Evolutionary conservation across 805 yeast genomes (phyloP).

Genomic region (Scheffersomyces ergatensis): DNA sequence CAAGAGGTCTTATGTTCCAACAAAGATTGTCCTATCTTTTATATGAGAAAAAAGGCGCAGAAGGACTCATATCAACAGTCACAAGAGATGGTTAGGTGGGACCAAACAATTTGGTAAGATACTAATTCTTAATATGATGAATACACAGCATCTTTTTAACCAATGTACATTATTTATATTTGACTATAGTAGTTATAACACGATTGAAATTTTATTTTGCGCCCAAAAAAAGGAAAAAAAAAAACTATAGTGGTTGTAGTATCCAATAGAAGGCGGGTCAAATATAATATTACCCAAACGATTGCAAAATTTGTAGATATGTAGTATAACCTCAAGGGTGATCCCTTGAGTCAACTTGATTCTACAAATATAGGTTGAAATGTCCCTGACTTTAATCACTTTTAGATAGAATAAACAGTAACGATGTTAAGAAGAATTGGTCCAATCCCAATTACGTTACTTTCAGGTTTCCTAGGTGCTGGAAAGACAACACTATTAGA

Average conservation of each 20-base stretch:
- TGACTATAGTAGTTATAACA: not conserved
- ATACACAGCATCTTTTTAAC: not conserved
- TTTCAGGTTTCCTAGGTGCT: slow-evolving; percentile 46
- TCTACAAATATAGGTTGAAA: too few relatives aligned
- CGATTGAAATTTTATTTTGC: not conserved
- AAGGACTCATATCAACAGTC: slow-evolving; percentile 63
- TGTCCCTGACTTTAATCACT: too few relatives aligned
- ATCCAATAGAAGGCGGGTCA: not conserved
- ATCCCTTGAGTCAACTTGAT: too few relatives aligned
- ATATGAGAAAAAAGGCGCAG: slow-evolving; percentile 89
- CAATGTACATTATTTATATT: not conserved
- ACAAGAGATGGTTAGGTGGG: slow-evolving; percentile 64
- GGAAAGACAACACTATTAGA: slow-evolving; percentile 49
- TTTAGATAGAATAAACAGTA: not conserved
- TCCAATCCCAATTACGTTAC: slow-evolving; percentile 44
- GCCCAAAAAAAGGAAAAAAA: not conserved
- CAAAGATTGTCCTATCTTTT: slow-evolving; percentile 95
- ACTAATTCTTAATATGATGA: not conserved
- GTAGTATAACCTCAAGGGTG: not conserved
- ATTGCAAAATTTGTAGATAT: too few relatives aligned
- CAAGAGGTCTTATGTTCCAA: slow-evolving; percentile 95
- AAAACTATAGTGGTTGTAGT: not conserved
- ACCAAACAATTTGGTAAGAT: slow-evolving; percentile 50
- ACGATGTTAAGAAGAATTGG: slow-evolving; percentile 1
- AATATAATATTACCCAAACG: too few relatives aligned